Evolutionary conservation across 192 early-diverging fungal genomes (phyloP), one percentile per base, ranked within the genome.

Genomic region (Coemansia nantahalensis): DNA sequence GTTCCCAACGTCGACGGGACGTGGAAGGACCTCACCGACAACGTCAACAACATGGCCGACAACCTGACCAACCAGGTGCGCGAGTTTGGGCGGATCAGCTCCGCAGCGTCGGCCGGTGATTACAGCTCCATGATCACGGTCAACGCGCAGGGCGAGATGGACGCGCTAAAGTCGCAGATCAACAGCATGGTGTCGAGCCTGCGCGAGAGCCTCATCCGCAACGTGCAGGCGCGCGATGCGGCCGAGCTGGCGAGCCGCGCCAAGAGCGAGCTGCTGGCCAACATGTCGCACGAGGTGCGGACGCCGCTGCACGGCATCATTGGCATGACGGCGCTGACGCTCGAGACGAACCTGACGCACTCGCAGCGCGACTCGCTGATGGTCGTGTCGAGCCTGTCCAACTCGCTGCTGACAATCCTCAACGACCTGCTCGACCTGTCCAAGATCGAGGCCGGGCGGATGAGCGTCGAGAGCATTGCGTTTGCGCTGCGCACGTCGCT

Each of bases 301-400:
- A 91, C 90, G 24, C 90, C 90, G 10, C 86, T 92, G 82, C 88
- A 87, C 54, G 90, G 86, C 33, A 87, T 92, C 43, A 85, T 87
- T 36, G 86, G 86, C 16, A 85, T 87, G 83, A 86, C 84, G 7
- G 75, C 79, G 43, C 48, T 90, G 41, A 86, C 87, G 14, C 59
- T 89, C 21, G 91, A 90, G 61, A 86, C 86, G 0, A 85, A 89
- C 22, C 74, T 93, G 19, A 86, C 87, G 23, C 83, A 84, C 10
- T 82, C 88, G 48, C 88, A 90, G 68, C 86, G 87, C 47, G 87
- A 90, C 61, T 88, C 86, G 40, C 67, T 90, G 55, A 83, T 86
- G 78, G 90, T 90, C 46, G 87, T 90, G 46, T 85, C 82, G 33
- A 81, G 74, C 23, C 60, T 86, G 43, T 83, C 87, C 8, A 84